A percentile compares a stretch with the other conserved stretches of the same genome.
Evolutionary conservation across 169 alveolate genomes (phyloP).

Genomic region (Eimeria sp.): DNA sequence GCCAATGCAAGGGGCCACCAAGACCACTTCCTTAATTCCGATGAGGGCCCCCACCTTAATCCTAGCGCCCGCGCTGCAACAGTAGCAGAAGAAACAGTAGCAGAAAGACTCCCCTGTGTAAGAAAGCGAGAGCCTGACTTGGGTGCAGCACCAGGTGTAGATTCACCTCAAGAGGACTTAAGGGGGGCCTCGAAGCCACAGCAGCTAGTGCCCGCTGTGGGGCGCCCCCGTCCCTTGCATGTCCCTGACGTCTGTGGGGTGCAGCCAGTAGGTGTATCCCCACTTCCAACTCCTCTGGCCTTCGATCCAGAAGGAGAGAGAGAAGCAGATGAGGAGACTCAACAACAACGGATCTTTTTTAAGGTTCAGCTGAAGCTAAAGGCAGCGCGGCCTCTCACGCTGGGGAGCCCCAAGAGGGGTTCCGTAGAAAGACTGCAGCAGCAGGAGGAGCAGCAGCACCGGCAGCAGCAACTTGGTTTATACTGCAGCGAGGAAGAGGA

Average conservation of each 20-base stretch:
- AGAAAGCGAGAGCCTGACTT: not conserved
- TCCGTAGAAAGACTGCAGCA: not conserved
- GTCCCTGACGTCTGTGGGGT: not conserved
- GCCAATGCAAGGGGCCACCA: not conserved
- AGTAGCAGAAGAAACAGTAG: not conserved
- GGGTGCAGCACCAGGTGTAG: not conserved
- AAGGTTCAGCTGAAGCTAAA: conserved; percentile 5
- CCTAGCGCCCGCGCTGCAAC: not conserved
- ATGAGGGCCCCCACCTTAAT: not conserved
- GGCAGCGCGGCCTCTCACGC: conserved; percentile 22
- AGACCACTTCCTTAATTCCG: not conserved
- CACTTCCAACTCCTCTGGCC: conserved; percentile 3
- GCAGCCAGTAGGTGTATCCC: not conserved
- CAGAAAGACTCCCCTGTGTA: not conserved
- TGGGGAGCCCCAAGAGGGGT: not conserved
- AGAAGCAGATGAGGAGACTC: not conserved
- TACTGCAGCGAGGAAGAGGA: not conserved
- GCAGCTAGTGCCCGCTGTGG: not conserved
- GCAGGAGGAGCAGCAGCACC: conserved; percentile 30
- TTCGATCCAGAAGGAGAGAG: not conserved
- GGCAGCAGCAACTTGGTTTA: not conserved
- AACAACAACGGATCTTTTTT: not conserved
- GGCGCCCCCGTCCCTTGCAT: not conserved
- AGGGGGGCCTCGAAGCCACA: not conserved
- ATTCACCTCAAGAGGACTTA: not conserved